A percentile compares a stretch with the other conserved stretches of the same genome.
Conservation (phyloP, 2,329 filamentous ascomycete genomes). For the Fusarium zealandicum region DNA sequence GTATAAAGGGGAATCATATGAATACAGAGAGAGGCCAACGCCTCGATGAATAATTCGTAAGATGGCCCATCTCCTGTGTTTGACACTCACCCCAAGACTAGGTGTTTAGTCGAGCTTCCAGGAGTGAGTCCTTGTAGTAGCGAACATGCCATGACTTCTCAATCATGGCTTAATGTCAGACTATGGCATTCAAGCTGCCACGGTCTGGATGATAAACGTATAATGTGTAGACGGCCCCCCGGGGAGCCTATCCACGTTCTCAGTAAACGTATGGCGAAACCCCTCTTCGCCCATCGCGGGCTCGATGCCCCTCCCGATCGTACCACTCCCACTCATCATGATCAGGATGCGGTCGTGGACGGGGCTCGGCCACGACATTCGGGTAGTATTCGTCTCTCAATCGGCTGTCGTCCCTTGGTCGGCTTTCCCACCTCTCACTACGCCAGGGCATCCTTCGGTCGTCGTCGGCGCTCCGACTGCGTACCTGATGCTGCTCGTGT, state of each 20-base stretch:
- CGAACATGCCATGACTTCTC: conserved; percentile 2
- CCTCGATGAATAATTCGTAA: conserved; percentile 8
- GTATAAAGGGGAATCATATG: conserved; percentile 29
- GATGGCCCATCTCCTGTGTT: not conserved
- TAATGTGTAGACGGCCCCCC: conserved; percentile 16
- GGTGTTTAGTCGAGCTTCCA: not conserved
- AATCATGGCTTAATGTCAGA: conserved; percentile 8
- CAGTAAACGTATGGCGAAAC: conserved; percentile 45
- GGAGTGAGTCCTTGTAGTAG: not conserved
- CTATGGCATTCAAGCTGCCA: not conserved
- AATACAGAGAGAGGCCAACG: conserved; percentile 30
- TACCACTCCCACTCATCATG: conserved; percentile 47
- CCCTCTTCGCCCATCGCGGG: conserved; percentile 35
- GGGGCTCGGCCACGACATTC: conserved; percentile 21
- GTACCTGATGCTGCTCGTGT: conserved; percentile 36
- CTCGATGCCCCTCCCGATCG: conserved; percentile 45
- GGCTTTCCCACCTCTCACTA: conserved; percentile 21
- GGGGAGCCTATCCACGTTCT: conserved; percentile 25
- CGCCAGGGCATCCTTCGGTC: conserved; percentile 27
- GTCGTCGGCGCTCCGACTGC: conserved; percentile 24
- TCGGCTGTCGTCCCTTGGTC: conserved; percentile 12
- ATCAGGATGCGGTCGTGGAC: conserved; percentile 21
- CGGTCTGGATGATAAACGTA: conserved; percentile 16
- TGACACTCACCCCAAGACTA: not conserved
- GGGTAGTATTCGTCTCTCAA: conserved; percentile 23